phyloP scores from a whole-genome alignment of 257 asterid genomes.

The Solanum pennellii region DNA sequence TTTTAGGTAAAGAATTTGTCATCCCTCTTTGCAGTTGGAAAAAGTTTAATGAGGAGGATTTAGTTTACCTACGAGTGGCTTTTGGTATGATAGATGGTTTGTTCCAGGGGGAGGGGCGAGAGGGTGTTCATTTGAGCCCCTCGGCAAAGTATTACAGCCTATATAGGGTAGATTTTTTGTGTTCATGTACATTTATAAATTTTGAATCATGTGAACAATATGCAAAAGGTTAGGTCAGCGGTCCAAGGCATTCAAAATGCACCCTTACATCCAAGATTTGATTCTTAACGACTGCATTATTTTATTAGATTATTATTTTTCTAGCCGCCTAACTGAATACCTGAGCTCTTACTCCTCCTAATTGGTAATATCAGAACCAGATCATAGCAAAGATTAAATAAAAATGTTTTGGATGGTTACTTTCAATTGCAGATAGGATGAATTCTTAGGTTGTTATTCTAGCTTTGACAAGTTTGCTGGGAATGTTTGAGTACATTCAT shows the following conservation, averaged over 20 bases:
- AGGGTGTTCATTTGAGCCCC: not conserved
- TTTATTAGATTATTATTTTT: too few species aligned
- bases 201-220: not conserved
- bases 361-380: not conserved
- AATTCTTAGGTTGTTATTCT: not conserved
- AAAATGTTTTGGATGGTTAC: not conserved
- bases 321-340: not conserved
- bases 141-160: not conserved
- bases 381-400: not conserved
- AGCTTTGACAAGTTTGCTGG: not conserved
- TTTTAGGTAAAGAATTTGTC: not conserved
- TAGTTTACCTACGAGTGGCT: slow-evolving; percentile 64
- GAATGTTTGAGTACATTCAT: not conserved
- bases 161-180: not conserved
- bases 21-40: not conserved
- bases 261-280: not conserved
- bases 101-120: not conserved
- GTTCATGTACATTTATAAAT: not conserved
- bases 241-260: not conserved
- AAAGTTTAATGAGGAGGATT: not conserved
- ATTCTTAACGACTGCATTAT: not conserved
- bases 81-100: slow-evolving; percentile 73
- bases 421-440: not conserved
- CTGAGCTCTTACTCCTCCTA: not conserved
- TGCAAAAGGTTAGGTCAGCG: not conserved